Evolutionary conservation across 805 yeast species (phyloP).

Genomic region (Saturnispora dispora): DNA sequence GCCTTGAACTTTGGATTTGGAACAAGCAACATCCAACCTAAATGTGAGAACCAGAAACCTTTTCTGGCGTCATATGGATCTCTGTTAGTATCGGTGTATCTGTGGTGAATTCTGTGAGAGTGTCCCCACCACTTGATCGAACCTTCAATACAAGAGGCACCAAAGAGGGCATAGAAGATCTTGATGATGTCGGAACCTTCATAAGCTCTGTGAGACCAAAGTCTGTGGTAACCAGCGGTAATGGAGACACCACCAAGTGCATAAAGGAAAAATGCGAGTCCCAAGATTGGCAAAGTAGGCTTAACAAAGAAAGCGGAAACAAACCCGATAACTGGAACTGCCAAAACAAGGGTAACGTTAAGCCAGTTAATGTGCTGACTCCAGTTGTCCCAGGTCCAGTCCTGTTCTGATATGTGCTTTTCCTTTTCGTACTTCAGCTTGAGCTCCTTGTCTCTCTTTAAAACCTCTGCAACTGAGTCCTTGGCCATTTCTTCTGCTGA

Average conservation of each 20-base stretch:
- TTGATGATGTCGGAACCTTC: slow-evolving; percentile 53
- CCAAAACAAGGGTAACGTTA: slow-evolving; percentile 54
- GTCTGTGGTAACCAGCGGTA: slow-evolving; percentile 79
- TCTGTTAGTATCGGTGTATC: slow-evolving; percentile 75
- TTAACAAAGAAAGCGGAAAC: slow-evolving; percentile 36
- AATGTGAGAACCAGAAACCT: slow-evolving; percentile 77
- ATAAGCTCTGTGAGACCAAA: slow-evolving; percentile 71
- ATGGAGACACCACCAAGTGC: slow-evolving; percentile 60
- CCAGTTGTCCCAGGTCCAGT: slow-evolving; percentile 71
- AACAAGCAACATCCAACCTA: slow-evolving; percentile 78
- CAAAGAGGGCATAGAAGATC: slow-evolving; percentile 63
- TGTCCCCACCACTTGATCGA: slow-evolving; percentile 88
- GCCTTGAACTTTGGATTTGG: slow-evolving; percentile 80
- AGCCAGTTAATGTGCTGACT: slow-evolving; percentile 71
- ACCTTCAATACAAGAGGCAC: slow-evolving; percentile 79
- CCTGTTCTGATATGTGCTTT: slow-evolving; percentile 65
- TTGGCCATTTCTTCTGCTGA: slow-evolving; percentile 54
- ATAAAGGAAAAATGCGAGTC: slow-evolving; percentile 44
- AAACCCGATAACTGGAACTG: slow-evolving; percentile 50
- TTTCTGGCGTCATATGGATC: slow-evolving; percentile 82
- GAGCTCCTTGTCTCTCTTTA: slow-evolving; percentile 37
- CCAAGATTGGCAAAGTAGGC: slow-evolving; percentile 38
- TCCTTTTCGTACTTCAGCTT: slow-evolving; percentile 32
- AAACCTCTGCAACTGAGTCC: slow-evolving; percentile 40
- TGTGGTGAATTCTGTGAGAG: slow-evolving; percentile 76